Evolutionary conservation across 1,139 yeast species (phyloP).

Genomic region (Lodderomyces margitis): DNA sequence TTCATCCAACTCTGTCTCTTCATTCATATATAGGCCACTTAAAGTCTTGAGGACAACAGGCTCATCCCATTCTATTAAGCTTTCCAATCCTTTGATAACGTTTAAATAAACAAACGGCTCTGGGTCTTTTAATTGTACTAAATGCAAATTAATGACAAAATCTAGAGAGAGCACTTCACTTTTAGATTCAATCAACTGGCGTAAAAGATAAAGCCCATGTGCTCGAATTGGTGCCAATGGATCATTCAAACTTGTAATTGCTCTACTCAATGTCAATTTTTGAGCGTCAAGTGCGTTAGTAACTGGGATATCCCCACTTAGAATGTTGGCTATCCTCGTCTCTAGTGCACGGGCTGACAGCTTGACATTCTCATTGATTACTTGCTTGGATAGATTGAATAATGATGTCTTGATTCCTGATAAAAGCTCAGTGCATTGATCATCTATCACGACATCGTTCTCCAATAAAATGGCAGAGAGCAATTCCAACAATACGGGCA

Average conservation of each 20-base stretch:
- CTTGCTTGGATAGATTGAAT: constrained; percentile 15
- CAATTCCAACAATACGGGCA: constrained; percentile 47
- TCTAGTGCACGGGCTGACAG: constrained; percentile 28
- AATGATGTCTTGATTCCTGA: constrained; percentile 27
- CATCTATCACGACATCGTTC: constrained; percentile 29
- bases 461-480: constrained; percentile 54
- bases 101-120: constrained; percentile 88
- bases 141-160: constrained; percentile 58
- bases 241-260: constrained; percentile 68
- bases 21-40: constrained; percentile 39
- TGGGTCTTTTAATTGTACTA: constrained; percentile 65
- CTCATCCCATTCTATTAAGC: constrained; percentile 49
- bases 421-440: constrained; percentile 22
- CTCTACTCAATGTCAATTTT: constrained; percentile 41
- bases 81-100: constrained; percentile 74
- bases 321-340: constrained; percentile 27
- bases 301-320: constrained; percentile 25
- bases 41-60: constrained; percentile 39
- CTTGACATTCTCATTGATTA: constrained; percentile 8
- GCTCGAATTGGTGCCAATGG: constrained; percentile 83
- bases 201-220: constrained; percentile 70
- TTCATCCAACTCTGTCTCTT: constrained; percentile 52
- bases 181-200: constrained; percentile 52
- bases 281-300: constrained; percentile 19
- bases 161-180: constrained; percentile 52